Evolutionary conservation across 78 protist genomes (phyloP), one percentile per base, ranked within the genome.

Genomic region (Monosiga brevicollis): DNA sequence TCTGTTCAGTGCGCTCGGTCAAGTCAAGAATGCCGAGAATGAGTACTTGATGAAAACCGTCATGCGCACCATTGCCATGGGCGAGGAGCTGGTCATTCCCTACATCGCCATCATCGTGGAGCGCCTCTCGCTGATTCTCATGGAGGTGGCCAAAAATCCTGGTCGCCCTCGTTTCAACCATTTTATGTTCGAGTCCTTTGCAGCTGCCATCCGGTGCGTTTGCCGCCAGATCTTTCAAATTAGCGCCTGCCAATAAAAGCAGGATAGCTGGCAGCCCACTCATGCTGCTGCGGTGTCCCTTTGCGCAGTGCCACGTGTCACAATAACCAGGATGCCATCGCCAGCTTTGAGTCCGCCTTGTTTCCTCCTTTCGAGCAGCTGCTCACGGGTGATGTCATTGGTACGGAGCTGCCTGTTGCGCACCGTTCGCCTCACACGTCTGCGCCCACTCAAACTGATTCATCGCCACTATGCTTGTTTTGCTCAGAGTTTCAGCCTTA

Each of bases 141-240:
- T 38, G 39, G 74, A 71, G 70, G 89, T 90, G 11, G 38, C 82
- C 37, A 78, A 79, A 79, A 90, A 90, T 86, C 96, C 96, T 25
- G 15, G 81, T 62, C 87, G 87, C 42, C 96, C 96, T 0, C 39
- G 49, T 32, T 93, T 90, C 86, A 92, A 89, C 79, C 93, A 91
- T 76, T 91, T 40, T 86, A 74, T 93, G 73, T 93, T 93, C 79
- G 96, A 93, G 77, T 40, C 92, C 41, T 2, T 91, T 26, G 91
- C 93, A 1, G 36, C 91, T 22, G 42, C 83, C 49, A 55, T 90
- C 62, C 29, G 42, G 43, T 0, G 42, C n/a, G 42, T 38, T n/a
- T n/a, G n/a, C n/a, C n/a, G n/a, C n/a, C n/a, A n/a, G n/a, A n/a
- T n/a, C n/a, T n/a, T n/a, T n/a, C n/a, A n/a, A n/a, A n/a, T n/a